Conservation (phyloP, 192 early-diverging fungal species). For the Gigaspora rosea region DNA sequence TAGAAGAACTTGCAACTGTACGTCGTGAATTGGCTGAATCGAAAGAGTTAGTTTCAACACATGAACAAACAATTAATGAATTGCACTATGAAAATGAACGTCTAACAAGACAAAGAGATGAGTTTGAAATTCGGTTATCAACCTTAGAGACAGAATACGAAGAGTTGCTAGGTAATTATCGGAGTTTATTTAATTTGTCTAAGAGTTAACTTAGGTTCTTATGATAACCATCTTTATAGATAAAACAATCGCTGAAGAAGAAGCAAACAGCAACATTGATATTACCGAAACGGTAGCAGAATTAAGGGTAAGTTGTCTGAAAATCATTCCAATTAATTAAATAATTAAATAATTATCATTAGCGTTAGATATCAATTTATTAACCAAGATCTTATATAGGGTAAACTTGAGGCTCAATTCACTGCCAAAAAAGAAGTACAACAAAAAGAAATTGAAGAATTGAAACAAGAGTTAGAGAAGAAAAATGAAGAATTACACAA, state of each 20-base stretch:
- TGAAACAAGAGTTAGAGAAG: slow-evolving; percentile 66
- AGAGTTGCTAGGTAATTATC: slow-evolving; percentile 62
- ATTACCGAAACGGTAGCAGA: slow-evolving; percentile 79
- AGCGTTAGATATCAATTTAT: neutral
- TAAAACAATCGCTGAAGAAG: slow-evolving; percentile 69
- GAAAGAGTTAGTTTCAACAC: slow-evolving; percentile 61
- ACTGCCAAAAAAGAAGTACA: slow-evolving; percentile 73
- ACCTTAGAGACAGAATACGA: slow-evolving; percentile 80
- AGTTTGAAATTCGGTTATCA: slow-evolving; percentile 69
- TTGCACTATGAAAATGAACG: slow-evolving; percentile 60
- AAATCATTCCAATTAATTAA: neutral
- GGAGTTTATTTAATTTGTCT: too few species aligned
- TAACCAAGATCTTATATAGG: slow-evolving; percentile 34
- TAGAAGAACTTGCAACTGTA: slow-evolving; percentile 68
- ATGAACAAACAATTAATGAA: slow-evolving; percentile 63
- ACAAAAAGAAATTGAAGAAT: slow-evolving; percentile 73
- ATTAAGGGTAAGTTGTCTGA: slow-evolving; percentile 59
- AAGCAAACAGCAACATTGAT: slow-evolving; percentile 57
- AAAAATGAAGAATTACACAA: slow-evolving; percentile 71
- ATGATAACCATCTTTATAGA: slow-evolving; percentile 32
- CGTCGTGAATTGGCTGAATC: slow-evolving; percentile 73
- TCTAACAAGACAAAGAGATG: slow-evolving; percentile 61
- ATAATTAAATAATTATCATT: neutral
- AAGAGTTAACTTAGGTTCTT: neutral
- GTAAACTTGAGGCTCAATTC: slow-evolving; percentile 85